Evolutionary conservation across 352 stramenopile genomes (phyloP), one percentile per base, ranked within the genome.

Genomic region (Globisporangium echinulatum): DNA sequence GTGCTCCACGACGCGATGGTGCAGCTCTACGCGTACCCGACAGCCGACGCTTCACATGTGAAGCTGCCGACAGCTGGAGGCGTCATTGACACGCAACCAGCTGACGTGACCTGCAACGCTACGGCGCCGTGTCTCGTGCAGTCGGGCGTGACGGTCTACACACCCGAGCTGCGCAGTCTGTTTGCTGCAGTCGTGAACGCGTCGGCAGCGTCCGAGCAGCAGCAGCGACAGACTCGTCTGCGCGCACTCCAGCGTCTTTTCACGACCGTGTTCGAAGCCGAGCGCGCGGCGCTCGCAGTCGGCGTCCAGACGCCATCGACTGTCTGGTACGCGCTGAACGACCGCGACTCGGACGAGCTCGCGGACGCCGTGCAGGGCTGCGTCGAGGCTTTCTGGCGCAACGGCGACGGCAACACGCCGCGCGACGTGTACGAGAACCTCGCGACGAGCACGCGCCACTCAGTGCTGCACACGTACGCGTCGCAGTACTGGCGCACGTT

Each of bases 121-220:
- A 17, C 62, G 8, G 36, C 19, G 10, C 66, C 63, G 33, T 86
- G 75, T 52, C 46, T 77, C 7, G 59, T 75, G 8, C 71, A 74
- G 17, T 90, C 80, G 11, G 66, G 76, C 33, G 74, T 90, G 33
- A 90, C 80, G 0, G 74, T 90, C 55, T 88, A 78, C 56, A 87
- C 80, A 1, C 80, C 80, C 0, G 57, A 66, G 10, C 54, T 90
- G 43, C 39, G 47, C 49, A 60, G 56, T 3, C 13, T 72, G 11
- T 72, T 80, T 17, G 13, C 59, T 17, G 52, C 46, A 5, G 58
- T 82, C 44, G 63, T 62, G 33, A 36, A 64, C n/a, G 68, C 50
- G 2, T 11, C 65, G 5, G 10, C 44, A 4, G 42, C 59, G 8
- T 40, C 59, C 0, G 10, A 53, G 43, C 47, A 55, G 2, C 47